A percentile compares a stretch with the other conserved stretches of the same genome.
phyloP scores from a whole-genome alignment of 2,329 filamentous ascomycete genomes.

The Alternaria sp. region DNA sequence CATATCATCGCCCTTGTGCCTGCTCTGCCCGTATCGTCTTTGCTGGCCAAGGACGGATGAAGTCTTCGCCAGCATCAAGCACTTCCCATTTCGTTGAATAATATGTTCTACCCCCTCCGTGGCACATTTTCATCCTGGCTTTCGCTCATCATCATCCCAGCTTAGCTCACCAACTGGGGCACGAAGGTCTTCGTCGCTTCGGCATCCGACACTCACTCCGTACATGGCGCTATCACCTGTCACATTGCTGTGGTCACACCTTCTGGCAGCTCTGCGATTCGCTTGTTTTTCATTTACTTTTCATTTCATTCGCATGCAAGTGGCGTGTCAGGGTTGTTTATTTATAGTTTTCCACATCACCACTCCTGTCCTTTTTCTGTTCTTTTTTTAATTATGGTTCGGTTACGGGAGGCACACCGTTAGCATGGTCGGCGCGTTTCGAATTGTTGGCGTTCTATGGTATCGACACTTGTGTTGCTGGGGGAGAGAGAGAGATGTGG shows the following conservation, averaged over 20 bases:
- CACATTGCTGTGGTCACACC: neutral
- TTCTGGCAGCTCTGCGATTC: neutral
- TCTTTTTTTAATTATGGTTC: constrained; percentile 17
- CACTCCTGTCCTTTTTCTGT: constrained; percentile 18
- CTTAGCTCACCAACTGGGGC: constrained; percentile 17
- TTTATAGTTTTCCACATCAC: constrained; percentile 22
- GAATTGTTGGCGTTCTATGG: constrained; percentile 19
- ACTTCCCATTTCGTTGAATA: constrained; percentile 45
- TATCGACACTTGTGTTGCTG: constrained; percentile 11
- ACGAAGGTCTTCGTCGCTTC: constrained; percentile 7
- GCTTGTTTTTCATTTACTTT: neutral
- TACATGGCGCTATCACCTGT: constrained; percentile 4
- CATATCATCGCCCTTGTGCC: neutral
- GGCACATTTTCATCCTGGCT: constrained; percentile 30
- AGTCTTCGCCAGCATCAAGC: constrained; percentile 35
- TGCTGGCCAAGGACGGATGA: constrained; percentile 47
- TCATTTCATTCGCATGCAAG: constrained; percentile 7
- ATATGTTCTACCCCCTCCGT: constrained; percentile 30
- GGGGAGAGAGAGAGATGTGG: constrained; percentile 6
- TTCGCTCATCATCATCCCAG: constrained; percentile 17
- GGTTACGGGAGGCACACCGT: constrained; percentile 7
- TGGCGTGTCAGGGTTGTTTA: constrained; percentile 17
- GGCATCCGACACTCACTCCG: neutral
- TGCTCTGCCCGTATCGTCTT: constrained; percentile 35
- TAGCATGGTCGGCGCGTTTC: constrained; percentile 22